Evolutionary conservation across 2,329 filamentous ascomycete genomes (phyloP).

Genomic region (Diaporthe ilicicola): DNA sequence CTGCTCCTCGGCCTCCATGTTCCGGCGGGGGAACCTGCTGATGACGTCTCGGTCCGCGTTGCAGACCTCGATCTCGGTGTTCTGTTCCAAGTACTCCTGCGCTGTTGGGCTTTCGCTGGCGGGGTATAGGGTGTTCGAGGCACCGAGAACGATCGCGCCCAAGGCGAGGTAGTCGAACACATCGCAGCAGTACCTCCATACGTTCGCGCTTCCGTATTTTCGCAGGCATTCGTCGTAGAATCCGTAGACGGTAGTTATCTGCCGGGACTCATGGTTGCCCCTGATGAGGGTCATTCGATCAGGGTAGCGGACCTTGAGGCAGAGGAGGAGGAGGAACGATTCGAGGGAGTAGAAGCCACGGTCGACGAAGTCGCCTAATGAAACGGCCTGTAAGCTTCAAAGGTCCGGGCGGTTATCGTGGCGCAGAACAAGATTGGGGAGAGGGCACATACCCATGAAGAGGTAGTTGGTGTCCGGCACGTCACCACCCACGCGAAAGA

Average conservation of each 20-base stretch:
- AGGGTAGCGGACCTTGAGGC: conserved; percentile 95
- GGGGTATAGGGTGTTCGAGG: conserved; percentile 69
- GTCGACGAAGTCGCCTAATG: conserved; percentile 90
- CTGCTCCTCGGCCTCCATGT: conserved; percentile 34
- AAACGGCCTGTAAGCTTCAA: background rate
- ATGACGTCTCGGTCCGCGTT: conserved; percentile 85
- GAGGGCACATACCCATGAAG: conserved; percentile 79
- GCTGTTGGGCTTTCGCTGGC: conserved; percentile 55
- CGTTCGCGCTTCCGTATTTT: conserved; percentile 96
- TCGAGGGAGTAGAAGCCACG: conserved; percentile 98
- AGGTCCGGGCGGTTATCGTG: conserved; percentile 4
- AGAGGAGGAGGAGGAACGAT: conserved; percentile 93
- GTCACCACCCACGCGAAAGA: conserved; percentile 92
- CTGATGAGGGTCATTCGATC: conserved; percentile 96
- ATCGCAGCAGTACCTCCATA: conserved; percentile 97
- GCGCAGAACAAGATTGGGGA: background rate
- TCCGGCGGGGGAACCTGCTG: conserved; percentile 70
- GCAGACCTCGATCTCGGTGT: conserved; percentile 92
- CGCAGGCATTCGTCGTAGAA: conserved; percentile 98
- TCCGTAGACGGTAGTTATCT: conserved; percentile 97
- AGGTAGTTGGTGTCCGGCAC: conserved; percentile 96
- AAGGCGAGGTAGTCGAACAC: conserved; percentile 97
- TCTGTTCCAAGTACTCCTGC: conserved; percentile 66
- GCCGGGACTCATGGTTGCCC: conserved; percentile 94
- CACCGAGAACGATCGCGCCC: conserved; percentile 89